A percentile compares a stretch with the other conserved stretches of the same genome.
Evolutionary conservation across 345 rosid species (phyloP).

Genomic region (Eutrema yunnanense): DNA sequence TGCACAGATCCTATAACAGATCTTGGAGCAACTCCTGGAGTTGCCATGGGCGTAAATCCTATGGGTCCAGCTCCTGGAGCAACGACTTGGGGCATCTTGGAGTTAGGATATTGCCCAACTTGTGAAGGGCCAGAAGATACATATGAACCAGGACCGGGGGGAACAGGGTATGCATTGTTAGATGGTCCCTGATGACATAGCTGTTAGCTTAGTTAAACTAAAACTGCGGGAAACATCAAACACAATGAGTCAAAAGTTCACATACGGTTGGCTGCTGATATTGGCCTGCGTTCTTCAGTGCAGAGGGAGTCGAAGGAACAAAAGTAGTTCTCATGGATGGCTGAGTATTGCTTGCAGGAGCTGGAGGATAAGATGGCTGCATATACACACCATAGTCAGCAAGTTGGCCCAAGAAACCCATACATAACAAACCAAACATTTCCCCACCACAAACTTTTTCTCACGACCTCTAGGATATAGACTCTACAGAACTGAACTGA

Average conservation of each 20-base stretch:
- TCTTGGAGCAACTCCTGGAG: constrained; percentile 57
- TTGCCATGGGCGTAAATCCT: constrained; percentile 66
- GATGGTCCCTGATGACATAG: constrained; percentile 45
- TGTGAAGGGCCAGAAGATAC: constrained; percentile 46
- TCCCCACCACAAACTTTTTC: background rate
- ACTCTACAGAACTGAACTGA: background rate
- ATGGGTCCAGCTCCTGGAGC: constrained; percentile 46
- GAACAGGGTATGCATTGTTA: constrained; percentile 48
- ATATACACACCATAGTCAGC: constrained; percentile 15
- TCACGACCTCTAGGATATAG: background rate
- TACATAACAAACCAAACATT: background rate
- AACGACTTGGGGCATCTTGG: constrained; percentile 47
- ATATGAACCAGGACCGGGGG: constrained; percentile 47
- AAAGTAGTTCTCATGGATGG: constrained; percentile 64
- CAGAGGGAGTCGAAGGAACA: constrained; percentile 76
- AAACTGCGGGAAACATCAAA: background rate
- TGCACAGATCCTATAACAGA: constrained; percentile 63
- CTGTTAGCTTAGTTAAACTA: constrained; percentile 14
- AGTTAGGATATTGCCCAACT: constrained; percentile 44
- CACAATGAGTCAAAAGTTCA: constrained; percentile 6
- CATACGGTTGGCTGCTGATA: constrained; percentile 86
- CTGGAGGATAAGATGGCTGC: constrained; percentile 48
- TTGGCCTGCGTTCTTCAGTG: constrained; percentile 70
- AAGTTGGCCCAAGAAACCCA: constrained; percentile 6
- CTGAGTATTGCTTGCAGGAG: constrained; percentile 47